Base-by-base conservation (phyloP, 2,329 filamentous ascomycete genomes). In the Sporothrix pseudoabietina region DNA sequence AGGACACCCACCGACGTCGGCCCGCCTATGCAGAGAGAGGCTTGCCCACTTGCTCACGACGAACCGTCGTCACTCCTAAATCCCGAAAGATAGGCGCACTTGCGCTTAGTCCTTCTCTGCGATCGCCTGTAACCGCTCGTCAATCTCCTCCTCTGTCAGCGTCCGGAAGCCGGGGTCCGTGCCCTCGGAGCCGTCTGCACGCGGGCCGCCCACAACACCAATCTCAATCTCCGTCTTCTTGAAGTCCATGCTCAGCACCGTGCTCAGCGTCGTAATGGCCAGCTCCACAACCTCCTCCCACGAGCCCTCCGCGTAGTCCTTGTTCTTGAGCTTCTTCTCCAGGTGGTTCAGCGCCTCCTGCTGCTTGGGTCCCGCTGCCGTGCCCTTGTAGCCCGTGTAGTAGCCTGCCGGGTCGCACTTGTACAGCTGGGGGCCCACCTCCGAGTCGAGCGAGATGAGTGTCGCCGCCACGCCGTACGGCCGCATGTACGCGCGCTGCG, bases 261-360 rank as follows among this genome's bases (percentile, higher is more conserved):
- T 97, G 88, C 94, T 97, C 82, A 99, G 85, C 7, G 96, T 95
- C 61, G 94, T 93, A 82, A 99, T 99, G 74, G 93, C 96, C 79
- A 98, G 87, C 87, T 99, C 96, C 69, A 99, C 95, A 68, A 99
- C 96, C 75, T 99, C 96, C 83, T 97, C 93, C 96, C 96, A 99
- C 80, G 86, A 91, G 75, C 96, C 96, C 73, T 96, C 92, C 49
- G 95, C 96, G 79, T 88, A 87, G 80, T 98, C 94, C 90, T 98
- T 98, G 90, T 97, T 98, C 87, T 98, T 97, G 83, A 99, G 90
- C 88, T 98, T 98, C 91, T 98, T 98, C 89, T 99, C 96, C 74
- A 99, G 87, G 83, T 97, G 94, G 84, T 99, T 99, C 81, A 98
- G 89, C 76, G 96, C 96, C 87, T 99, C 96, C 83, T 99, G 96